Percentiles rank a stretch among this genome's conserved stretches.
These are phyloP conservation scores for Salvia miltiorrhiza DNA, from an alignment of 257 asterid species.

Conservation along the genomic window DNA sequence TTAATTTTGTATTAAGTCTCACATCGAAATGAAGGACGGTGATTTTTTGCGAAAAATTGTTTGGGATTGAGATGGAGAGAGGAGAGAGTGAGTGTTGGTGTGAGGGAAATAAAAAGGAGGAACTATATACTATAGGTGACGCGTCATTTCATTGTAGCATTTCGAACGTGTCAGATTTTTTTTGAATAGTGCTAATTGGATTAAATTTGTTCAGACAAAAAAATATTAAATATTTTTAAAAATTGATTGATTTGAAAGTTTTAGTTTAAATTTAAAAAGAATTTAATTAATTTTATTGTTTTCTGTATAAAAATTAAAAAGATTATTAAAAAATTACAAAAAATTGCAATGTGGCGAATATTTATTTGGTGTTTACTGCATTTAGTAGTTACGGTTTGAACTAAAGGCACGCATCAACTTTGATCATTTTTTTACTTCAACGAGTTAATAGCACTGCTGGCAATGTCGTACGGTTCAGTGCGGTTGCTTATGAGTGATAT, in stretches of 20 bases:
- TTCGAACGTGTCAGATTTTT: conserved; percentile 15
- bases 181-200: no score
- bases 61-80: conserved; percentile 2
- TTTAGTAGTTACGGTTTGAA: conserved; percentile 3
- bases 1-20: no score
- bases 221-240: no score
- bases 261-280: no score
- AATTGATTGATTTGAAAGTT: no score
- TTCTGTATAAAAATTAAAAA: no score
- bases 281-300: no score
- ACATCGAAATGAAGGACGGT: background rate
- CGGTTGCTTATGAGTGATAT: no score
- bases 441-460: background rate
- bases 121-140: conserved; percentile 12
- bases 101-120: background rate
- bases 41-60: background rate
- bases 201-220: no score
- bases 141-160: conserved; percentile 3
- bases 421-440: background rate
- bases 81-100: conserved; percentile 4
- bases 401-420: background rate
- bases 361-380: conserved; percentile 4
- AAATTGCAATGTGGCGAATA: no score
- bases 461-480: no score
- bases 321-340: no score